These are phyloP conservation scores for Trichoderma koningii DNA, from an alignment of 2,329 filamentous ascomycete genomes.

Conservation along the genomic window DNA sequence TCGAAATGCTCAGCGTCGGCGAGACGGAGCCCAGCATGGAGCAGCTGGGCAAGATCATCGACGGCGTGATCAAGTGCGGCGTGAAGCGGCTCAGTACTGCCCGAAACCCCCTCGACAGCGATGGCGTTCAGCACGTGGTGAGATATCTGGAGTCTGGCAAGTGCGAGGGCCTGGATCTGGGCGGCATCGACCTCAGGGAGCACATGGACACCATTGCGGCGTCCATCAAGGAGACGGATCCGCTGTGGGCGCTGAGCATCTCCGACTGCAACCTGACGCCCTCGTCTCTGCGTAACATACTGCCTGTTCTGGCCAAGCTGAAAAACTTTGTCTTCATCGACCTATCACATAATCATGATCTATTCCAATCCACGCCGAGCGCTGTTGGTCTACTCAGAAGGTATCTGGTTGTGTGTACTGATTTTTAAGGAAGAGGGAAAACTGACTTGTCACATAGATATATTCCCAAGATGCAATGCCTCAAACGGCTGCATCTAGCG, in stretches of 20 bases:
- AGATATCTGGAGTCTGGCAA: conserved; percentile 73
- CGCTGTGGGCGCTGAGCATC: conserved; percentile 79
- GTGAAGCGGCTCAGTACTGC: conserved; percentile 79
- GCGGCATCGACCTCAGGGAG: conserved; percentile 73
- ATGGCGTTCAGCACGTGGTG: conserved; percentile 74
- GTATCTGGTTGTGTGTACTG: conserved; percentile 44
- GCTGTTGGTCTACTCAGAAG: conserved; percentile 74
- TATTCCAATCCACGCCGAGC: conserved; percentile 75
- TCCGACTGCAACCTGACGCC: conserved; percentile 82
- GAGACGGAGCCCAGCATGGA: conserved; percentile 73
- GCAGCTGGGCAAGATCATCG: conserved; percentile 75
- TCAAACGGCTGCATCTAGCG: conserved; percentile 84
- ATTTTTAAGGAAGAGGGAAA: too few relatives aligned
- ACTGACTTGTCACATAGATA: conserved; percentile 49
- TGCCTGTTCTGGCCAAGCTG: conserved; percentile 72
- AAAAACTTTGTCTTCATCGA: conserved; percentile 84
- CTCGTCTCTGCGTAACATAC: conserved; percentile 68
- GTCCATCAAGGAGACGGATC: conserved; percentile 54
- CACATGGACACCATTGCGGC: conserved; percentile 56
- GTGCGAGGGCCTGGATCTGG: conserved; percentile 86
- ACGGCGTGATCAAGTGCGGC: conserved; percentile 77
- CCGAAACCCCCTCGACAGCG: conserved; percentile 73
- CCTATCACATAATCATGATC: conserved; percentile 80
- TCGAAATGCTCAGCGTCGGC: conserved; percentile 82
- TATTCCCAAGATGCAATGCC: conserved; percentile 71